These are phyloP conservation scores for Oemleria cerasiformis DNA, from an alignment of 306 rosid genomes.

Conservation along the genomic window DNA sequence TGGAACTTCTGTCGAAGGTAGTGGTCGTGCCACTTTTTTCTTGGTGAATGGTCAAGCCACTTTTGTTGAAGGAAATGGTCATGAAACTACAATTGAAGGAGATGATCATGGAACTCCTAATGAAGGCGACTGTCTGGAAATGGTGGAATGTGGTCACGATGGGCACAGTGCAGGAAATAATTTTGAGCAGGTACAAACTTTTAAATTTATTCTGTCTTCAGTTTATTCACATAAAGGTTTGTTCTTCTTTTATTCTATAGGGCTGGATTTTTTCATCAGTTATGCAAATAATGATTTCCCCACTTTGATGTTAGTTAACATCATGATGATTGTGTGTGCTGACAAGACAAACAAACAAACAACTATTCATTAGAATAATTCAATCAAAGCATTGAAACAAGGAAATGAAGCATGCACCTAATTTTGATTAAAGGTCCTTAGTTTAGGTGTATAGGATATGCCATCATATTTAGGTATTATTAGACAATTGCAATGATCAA, in stretches of 20 bases:
- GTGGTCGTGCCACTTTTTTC: no score
- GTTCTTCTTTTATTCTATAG: background rate
- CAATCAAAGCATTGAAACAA: conserved; percentile 7
- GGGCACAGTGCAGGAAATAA: background rate
- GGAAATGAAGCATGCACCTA: background rate
- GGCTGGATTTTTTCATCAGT: background rate
- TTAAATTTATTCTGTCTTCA: background rate
- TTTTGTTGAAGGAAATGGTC: conserved; percentile 2
- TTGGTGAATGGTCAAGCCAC: background rate
- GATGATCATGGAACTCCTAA: background rate
- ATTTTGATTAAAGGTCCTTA: background rate
- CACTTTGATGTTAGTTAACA: background rate
- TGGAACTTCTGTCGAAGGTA: no score
- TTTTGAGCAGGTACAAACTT: conserved; percentile 36
- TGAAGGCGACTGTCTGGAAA: background rate
- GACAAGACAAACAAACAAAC: background rate
- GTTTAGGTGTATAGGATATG: background rate
- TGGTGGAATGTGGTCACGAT: background rate
- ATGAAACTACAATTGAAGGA: background rate
- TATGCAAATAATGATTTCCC: background rate
- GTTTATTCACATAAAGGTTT: background rate
- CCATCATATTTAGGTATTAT: background rate
- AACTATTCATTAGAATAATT: background rate
- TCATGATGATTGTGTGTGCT: background rate
- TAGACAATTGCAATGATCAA: background rate